Percentiles rank a stretch among this genome's conserved stretches.
phyloP scores from a whole-genome alignment of 108 stramenopile genomes.

The Stephanodiscus triporus region DNA sequence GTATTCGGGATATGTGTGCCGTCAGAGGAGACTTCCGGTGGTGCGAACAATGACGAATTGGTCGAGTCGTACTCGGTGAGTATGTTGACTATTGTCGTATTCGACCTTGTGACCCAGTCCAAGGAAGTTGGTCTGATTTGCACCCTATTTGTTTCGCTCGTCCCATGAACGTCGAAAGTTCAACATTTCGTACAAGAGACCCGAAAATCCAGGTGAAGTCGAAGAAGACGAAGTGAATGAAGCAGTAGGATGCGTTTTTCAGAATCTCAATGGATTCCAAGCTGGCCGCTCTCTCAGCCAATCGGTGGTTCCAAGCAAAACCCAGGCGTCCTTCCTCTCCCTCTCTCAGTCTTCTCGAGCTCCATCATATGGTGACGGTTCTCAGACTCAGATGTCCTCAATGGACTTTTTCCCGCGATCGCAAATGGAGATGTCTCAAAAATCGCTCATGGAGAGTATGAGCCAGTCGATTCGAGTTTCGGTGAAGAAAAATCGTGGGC shows the following conservation, averaged over 20 bases:
- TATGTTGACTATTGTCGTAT: too few relatives aligned
- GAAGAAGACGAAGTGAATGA: slow-evolving; percentile 17
- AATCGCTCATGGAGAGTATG: slow-evolving; percentile 30
- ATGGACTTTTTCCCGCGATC: background rate
- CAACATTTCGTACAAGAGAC: slow-evolving; percentile 16
- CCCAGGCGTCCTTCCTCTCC: slow-evolving; percentile 14
- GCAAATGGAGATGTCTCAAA: slow-evolving; percentile 16
- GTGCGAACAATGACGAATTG: slow-evolving; percentile 7
- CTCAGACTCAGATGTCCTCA: slow-evolving; percentile 5
- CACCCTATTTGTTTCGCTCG: too few relatives aligned
- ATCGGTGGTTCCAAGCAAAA: slow-evolving; percentile 25
- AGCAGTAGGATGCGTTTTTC: slow-evolving; percentile 25
- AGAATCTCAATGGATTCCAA: slow-evolving; percentile 45
- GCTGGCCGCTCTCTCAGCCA: slow-evolving; percentile 32
- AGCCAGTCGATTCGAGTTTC: slow-evolving; percentile 30
- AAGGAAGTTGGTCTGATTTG: too few relatives aligned
- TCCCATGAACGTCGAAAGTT: too few relatives aligned
- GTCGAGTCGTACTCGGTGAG: slow-evolving; percentile 45
- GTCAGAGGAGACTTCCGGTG: background rate
- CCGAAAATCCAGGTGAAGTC: background rate
- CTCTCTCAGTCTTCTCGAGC: slow-evolving; percentile 1
- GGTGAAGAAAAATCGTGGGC: slow-evolving; percentile 22
- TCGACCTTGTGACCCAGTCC: too few relatives aligned
- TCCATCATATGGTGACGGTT: background rate
- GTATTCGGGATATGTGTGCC: slow-evolving; percentile 34